phyloP scores from a whole-genome alignment of 331 rosid genomes.

The Dryas integrifolia region DNA sequence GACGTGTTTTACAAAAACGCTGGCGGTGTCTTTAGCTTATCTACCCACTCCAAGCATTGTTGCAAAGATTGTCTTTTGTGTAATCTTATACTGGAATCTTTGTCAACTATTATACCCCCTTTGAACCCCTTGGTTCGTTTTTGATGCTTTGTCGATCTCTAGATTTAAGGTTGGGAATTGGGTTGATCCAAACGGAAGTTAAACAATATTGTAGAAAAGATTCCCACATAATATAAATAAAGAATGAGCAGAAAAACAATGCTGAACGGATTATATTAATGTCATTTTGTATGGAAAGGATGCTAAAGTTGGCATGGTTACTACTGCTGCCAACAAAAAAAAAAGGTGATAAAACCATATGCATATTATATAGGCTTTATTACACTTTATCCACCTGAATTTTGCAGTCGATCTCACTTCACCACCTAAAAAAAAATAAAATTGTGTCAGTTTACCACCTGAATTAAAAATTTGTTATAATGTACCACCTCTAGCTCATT shows the following conservation, averaged over 20 bases:
- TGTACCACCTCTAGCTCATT: no score
- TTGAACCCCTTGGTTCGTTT: neutral
- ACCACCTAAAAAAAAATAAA: no score
- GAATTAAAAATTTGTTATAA: no score
- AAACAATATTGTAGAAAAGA: neutral
- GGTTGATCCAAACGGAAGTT: neutral
- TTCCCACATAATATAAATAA: neutral
- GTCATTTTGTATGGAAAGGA: neutral
- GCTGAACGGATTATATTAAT: neutral
- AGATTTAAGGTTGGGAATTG: neutral
- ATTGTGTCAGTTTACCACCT: no score
- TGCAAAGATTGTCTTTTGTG: slow-evolving; percentile 24
- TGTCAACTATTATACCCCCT: slow-evolving; percentile 7
- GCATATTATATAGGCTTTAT: no score
- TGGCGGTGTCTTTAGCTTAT: slow-evolving; percentile 14
- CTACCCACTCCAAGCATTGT: slow-evolving; percentile 7
- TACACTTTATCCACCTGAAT: no score
- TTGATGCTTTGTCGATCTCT: neutral
- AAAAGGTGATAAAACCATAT: no score
- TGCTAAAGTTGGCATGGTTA: neutral
- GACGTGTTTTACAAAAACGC: slow-evolving; percentile 16
- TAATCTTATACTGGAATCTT: slow-evolving; percentile 15
- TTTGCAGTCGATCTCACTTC: no score
- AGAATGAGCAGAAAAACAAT: neutral
- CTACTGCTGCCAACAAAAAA: no score